Evolutionary conservation across 441 rosid species (phyloP), one percentile per base, ranked within the genome.

Genomic region (Adansonia gregorii): DNA sequence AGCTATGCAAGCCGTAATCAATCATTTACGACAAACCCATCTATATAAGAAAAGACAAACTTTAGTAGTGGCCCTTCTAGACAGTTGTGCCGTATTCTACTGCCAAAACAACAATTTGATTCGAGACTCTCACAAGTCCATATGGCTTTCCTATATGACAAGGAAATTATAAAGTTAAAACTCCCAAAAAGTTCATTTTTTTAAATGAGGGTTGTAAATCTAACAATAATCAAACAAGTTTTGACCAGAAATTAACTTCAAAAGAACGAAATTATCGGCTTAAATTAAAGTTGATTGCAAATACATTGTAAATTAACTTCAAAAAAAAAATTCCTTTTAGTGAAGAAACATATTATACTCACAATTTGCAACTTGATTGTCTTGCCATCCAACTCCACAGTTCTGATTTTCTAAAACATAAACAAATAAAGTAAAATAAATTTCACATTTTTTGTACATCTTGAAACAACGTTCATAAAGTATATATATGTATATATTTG

Each of bases 311-410:
- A 52, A 20, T 8, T 0, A 17, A 19, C 63, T 10, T 10, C 1
- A 17, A 72, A 55, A 71, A 54, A 56, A 2, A 49, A 54, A 54
- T 24, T 6, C 31, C 24, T 19, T 12, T 27, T 19, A 54, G 48
- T 8, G 4, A 6, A 78, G 54, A 64, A 6, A 51, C 8, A 17
- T 56, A 11, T 9, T 45, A 56, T 35, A 85, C 98, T 86, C 86
- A 92, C 97, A 78, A 93, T 93, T 81, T 93, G 97, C 67, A 93
- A 90, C 85, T 93, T 93, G 83, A 87, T 88, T 15, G 96, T 93
- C 93, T 90, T 93, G 76, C 93, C 97, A 79, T 93, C 94, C 41
- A 81, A 88, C 89, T 89, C 98, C 81, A 92, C 92, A 6, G 98
- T 93, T 74, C 98, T 83, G 73, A 93, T 93, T 93, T 93, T 93